A percentile compares a stretch with the other conserved stretches of the same genome.
Evolutionary conservation across 192 early-diverging fungal species (phyloP).

Genomic region (Geranomyces michiganensis): DNA sequence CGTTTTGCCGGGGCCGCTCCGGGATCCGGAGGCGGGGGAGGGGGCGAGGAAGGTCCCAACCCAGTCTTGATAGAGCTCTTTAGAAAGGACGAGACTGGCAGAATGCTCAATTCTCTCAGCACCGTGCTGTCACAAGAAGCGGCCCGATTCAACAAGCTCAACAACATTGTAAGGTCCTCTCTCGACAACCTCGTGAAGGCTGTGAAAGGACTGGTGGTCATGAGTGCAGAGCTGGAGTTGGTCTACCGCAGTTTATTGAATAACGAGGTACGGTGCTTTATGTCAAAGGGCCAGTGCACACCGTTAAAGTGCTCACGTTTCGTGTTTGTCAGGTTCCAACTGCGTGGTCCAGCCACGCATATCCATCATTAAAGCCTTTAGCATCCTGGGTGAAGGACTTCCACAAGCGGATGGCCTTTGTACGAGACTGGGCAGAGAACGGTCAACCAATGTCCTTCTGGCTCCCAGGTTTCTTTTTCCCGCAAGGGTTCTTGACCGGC

Average conservation of each 20-base stretch:
- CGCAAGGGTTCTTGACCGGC: constrained; percentile 67
- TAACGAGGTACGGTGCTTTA: constrained; percentile 50
- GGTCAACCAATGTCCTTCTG: constrained; percentile 64
- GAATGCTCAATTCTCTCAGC: constrained; percentile 62
- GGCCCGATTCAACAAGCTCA: constrained; percentile 58
- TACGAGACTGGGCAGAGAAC: constrained; percentile 49
- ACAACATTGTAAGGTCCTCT: constrained; percentile 46
- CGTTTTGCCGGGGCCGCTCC: constrained; percentile 9
- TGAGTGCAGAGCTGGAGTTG: constrained; percentile 60
- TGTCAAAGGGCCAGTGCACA: not conserved
- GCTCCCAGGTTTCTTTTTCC: constrained; percentile 70
- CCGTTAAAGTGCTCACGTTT: not conserved
- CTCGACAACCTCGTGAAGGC: constrained; percentile 57
- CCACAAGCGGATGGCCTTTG: constrained; percentile 42
- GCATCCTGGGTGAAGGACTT: constrained; percentile 65
- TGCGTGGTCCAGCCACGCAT: constrained; percentile 54
- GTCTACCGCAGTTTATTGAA: constrained; percentile 61
- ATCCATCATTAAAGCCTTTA: constrained; percentile 62
- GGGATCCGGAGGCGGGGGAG: constrained; percentile 7
- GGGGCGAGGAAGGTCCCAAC: constrained; percentile 14
- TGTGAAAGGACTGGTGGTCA: constrained; percentile 64
- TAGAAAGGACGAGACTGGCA: constrained; percentile 51
- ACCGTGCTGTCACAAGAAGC: constrained; percentile 59
- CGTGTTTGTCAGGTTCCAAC: constrained; percentile 45
- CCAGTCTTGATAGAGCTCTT: constrained; percentile 50